A percentile compares a stretch with the other conserved stretches of the same genome.
Evolutionary conservation across 305 asterid species (phyloP).

Genomic region (Striga hermonthica): DNA sequence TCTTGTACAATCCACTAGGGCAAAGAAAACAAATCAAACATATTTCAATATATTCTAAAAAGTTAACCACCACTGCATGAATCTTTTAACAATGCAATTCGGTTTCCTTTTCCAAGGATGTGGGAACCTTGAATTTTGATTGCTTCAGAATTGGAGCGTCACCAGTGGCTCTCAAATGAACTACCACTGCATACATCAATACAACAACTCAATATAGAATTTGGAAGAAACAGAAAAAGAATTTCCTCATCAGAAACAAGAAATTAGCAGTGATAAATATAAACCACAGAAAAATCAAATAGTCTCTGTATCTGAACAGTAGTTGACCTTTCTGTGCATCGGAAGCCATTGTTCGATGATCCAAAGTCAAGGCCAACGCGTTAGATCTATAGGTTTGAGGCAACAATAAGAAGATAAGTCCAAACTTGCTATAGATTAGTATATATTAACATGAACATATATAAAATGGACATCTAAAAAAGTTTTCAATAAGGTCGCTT

Average conservation of each 20-base stretch:
- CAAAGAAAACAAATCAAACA: conserved; percentile 5
- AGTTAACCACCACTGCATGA: background rate
- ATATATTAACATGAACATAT: no score
- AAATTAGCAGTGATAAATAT: background rate
- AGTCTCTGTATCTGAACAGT: conserved; percentile 9
- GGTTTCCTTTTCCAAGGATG: background rate
- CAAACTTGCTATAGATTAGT: no score
- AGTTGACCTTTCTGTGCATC: conserved; percentile 45
- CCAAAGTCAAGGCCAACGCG: no score
- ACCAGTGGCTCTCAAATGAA: conserved; percentile 91
- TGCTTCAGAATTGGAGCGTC: conserved; percentile 91
- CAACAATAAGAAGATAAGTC: no score
- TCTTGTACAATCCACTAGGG: background rate
- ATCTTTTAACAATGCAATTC: background rate
- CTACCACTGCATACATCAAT: conserved; percentile 54
- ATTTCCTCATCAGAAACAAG: background rate
- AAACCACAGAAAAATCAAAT: background rate
- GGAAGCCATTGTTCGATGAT: conserved; percentile 33
- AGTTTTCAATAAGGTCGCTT: no score
- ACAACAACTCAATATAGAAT: conserved; percentile 14
- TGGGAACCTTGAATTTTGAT: conserved; percentile 79
- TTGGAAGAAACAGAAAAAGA: no score
- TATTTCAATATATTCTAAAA: background rate
- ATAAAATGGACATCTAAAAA: no score
- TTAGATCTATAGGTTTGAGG: no score